Base-by-base conservation (phyloP, 768 basidiomycete species). In the Boletellus emodensis region DNA sequence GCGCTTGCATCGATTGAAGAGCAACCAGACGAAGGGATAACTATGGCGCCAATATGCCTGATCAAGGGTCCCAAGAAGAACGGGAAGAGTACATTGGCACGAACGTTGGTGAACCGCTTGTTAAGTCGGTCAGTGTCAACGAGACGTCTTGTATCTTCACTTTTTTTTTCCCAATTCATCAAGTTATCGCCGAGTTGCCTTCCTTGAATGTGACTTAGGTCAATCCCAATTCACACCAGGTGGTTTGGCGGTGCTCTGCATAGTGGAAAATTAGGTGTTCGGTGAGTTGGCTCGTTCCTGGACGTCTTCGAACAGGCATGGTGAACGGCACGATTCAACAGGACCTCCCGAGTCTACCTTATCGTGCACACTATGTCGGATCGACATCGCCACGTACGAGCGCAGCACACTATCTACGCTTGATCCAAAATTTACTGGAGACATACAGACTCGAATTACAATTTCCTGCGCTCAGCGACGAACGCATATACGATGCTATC, bases 171-270 rank as follows among this genome's bases (percentile, higher is more conserved):
- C 4, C 17, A 7, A 1, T 17, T 36, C 20, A 12, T 46, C 33
- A 30, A 91, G 87, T 26, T 90, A 90, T 70, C 74, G 75, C 9
- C 76, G 76, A n/a, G 91, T 97, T 3, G 94, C 93, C 0, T 96
- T 81, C 64, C 77, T 99, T 8, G 95, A 98, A 64, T 90, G 89
- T 52, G 95, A 99, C 68, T 59, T 90, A 4, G 95, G 95, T 15
- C 95, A 99, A 68, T 87, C 92, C 4, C 94, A 97, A 67, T 95
- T 97, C 63, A 86, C 87, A 1, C 85, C 90, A 1, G 84, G 84
- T 0, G 95, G 94, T 0, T 78, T 90, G 70, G 87, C 96, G 12
- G 80, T 90, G 0, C 69, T 99, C 26, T 86, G 83, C 63, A 56
- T 95, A 1, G 57, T 96, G 14, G 80, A 84, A 9, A 62, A 63